Conservation (phyloP, 1,139 yeast species). For the Magnusiomyces fungicola region DNA sequence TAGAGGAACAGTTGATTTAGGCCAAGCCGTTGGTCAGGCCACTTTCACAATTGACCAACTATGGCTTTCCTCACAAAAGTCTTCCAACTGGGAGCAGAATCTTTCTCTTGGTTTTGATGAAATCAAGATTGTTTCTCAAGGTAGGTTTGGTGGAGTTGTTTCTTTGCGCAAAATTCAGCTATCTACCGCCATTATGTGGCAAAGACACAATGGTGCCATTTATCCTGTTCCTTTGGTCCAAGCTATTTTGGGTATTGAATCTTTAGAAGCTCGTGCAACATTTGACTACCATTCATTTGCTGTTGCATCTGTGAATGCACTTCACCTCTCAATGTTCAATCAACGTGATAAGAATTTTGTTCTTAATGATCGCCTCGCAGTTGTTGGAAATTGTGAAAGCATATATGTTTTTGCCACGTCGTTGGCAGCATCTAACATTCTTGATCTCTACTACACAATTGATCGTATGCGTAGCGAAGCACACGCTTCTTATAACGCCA, state of each 20-base stretch:
- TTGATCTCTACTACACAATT: slow-evolving; percentile 69
- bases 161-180: slow-evolving; percentile 44
- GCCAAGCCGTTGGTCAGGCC: slow-evolving; percentile 72
- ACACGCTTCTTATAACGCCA: slow-evolving; percentile 64
- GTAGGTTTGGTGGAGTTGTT: slow-evolving; percentile 73
- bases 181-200: slow-evolving; percentile 69
- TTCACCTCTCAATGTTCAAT: slow-evolving; percentile 57
- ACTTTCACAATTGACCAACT: slow-evolving; percentile 47
- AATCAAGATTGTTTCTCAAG: slow-evolving; percentile 51
- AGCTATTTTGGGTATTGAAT: slow-evolving; percentile 49
- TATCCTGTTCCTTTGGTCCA: slow-evolving; percentile 57
- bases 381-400: slow-evolving; percentile 47
- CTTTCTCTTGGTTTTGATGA: slow-evolving; percentile 53
- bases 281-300: slow-evolving; percentile 83
- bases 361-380: slow-evolving; percentile 56
- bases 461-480: slow-evolving; percentile 69
- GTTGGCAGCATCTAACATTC: slow-evolving; percentile 71
- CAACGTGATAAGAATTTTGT: slow-evolving; percentile 46
- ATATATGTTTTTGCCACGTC: slow-evolving; percentile 68
- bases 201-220: slow-evolving; percentile 17
- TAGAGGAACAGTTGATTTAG: slow-evolving; percentile 60
- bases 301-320: slow-evolving; percentile 45
- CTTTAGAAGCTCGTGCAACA: slow-evolving; percentile 53
- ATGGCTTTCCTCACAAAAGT: slow-evolving; percentile 67
- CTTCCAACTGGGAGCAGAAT: slow-evolving; percentile 65